Evolutionary conservation across 345 rosid species (phyloP).

Genomic region (Eucalyptus rudis): DNA sequence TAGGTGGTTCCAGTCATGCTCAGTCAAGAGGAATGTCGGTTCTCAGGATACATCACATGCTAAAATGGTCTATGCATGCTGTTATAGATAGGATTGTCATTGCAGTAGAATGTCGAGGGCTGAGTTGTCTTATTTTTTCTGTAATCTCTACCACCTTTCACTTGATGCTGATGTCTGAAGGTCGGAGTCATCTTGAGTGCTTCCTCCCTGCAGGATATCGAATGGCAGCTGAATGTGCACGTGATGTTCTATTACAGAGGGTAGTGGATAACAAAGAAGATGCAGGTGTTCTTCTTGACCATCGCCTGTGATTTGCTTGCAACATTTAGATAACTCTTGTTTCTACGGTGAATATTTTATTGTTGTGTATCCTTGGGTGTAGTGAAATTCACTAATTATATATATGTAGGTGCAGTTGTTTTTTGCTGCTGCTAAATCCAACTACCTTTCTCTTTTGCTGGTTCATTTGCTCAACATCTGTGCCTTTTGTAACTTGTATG

Average conservation of each 20-base stretch:
- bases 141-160: not conserved
- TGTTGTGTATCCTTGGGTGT: not conserved
- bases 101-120: not conserved
- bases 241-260: constrained; percentile 49
- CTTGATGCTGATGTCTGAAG: not conserved
- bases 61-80: not conserved
- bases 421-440: not conserved
- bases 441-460: not conserved
- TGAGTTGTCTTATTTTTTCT: not conserved
- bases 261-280: constrained; percentile 74
- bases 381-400: not conserved
- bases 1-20: not conserved
- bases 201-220: constrained; percentile 51
- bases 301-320: not conserved
- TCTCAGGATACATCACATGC: not conserved
- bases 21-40: not conserved
- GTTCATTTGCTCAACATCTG: not conserved
- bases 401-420: not conserved
- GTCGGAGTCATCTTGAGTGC: not conserved
- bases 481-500: not conserved
- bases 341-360: not conserved
- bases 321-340: not conserved
- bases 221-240: constrained; percentile 96
- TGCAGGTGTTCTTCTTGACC: constrained; percentile 31
- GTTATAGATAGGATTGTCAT: not conserved